Evolutionary conservation across 768 basidiomycete genomes (phyloP).

Genomic region (Suillus placidus): DNA sequence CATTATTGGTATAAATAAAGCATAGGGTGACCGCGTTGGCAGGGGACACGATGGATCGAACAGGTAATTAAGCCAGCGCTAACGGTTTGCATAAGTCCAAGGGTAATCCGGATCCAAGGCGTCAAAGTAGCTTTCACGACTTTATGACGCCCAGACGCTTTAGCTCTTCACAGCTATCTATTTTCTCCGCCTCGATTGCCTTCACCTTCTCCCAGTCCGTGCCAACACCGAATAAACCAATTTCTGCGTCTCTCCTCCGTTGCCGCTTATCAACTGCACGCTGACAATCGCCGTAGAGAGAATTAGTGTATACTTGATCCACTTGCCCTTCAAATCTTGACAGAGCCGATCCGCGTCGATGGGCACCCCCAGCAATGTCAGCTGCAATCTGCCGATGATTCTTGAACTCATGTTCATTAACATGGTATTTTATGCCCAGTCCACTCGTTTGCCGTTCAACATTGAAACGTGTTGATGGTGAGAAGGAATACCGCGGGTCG

Average conservation of each 20-base stretch:
- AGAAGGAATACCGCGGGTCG: conserved; percentile 81
- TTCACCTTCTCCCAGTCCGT: conserved; percentile 91
- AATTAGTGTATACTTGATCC: conserved; percentile 74
- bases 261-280: conserved; percentile 66
- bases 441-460: conserved; percentile 71
- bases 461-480: conserved; percentile 59
- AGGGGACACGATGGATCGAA: conserved; percentile 13
- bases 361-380: conserved; percentile 56
- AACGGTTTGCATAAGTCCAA: conserved; percentile 11
- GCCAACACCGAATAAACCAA: conserved; percentile 89
- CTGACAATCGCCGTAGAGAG: conserved; percentile 73
- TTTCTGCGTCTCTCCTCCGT: conserved; percentile 70
- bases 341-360: conserved; percentile 38
- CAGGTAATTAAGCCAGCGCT: conserved; percentile 14
- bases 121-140: conserved; percentile 22
- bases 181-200: conserved; percentile 66
- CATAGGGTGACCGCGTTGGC: conserved; percentile 16
- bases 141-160: conserved; percentile 59
- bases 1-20: conserved; percentile 32
- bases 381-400: conserved; percentile 76
- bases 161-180: conserved; percentile 80
- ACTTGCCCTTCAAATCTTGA: conserved; percentile 73
- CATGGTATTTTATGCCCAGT: conserved; percentile 80
- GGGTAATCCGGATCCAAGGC: conserved; percentile 18
- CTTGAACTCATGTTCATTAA: conserved; percentile 75